phyloP scores from a whole-genome alignment of 768 basidiomycete genomes.

The Lactarius indigo region DNA sequence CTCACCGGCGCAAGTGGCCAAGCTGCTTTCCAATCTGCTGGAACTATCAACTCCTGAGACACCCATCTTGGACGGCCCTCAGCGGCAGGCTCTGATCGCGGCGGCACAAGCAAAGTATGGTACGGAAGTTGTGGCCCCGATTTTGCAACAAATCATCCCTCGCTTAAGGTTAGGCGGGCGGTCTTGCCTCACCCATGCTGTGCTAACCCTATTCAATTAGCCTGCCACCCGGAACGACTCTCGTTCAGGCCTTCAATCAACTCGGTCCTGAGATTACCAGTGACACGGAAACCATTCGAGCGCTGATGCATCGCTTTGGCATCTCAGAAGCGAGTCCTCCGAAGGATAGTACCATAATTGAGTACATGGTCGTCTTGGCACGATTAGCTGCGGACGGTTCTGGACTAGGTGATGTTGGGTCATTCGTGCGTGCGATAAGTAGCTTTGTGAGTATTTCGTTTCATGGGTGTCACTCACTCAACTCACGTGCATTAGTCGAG shows the following conservation, averaged over 20 bases:
- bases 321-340: constrained; percentile 71
- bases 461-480: constrained; percentile 16
- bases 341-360: constrained; percentile 63
- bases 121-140: constrained; percentile 66
- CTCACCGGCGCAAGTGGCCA: constrained; percentile 66
- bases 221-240: constrained; percentile 59
- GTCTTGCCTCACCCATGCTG: constrained; percentile 17
- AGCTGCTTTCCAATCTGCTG: constrained; percentile 78
- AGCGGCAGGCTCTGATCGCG: constrained; percentile 70
- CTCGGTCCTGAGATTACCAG: constrained; percentile 77
- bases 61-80: constrained; percentile 65
- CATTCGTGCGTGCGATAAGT: constrained; percentile 67
- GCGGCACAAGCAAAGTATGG: constrained; percentile 81
- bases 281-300: constrained; percentile 66
- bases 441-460: constrained; percentile 57
- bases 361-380: constrained; percentile 65
- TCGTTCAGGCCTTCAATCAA: constrained; percentile 72
- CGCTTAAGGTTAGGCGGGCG: constrained; percentile 57
- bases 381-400: constrained; percentile 71
- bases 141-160: constrained; percentile 70
- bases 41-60: constrained; percentile 65
- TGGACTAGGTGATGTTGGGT: constrained; percentile 67
- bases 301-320: constrained; percentile 69
- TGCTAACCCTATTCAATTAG: constrained; percentile 37
- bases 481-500: constrained; percentile 46